Evolutionary conservation across 2,329 filamentous ascomycete species (phyloP).

Genomic region (Xylariaceae sp.): DNA sequence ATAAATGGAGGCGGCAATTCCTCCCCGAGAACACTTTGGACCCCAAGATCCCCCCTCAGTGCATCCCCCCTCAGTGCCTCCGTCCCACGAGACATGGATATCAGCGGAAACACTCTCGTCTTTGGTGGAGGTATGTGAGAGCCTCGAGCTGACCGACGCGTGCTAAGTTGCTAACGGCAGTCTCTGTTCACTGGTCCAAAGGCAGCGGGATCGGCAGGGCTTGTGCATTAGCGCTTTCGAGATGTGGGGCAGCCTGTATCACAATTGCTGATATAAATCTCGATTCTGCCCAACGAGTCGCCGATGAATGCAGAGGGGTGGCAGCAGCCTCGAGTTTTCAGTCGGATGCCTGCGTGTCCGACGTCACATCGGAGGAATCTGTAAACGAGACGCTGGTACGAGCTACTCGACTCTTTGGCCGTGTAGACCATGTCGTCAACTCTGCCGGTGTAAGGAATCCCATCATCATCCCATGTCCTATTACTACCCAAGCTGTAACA

Average conservation of each 20-base stretch:
- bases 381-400: conserved; percentile 9
- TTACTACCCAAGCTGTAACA: no score
- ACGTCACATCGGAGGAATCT: conserved; percentile 11
- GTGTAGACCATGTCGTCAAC: conserved; percentile 21
- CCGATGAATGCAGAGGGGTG: background rate
- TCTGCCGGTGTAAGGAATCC: conserved; percentile 16
- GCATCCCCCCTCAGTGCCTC: no score
- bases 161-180: no score
- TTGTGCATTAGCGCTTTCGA: conserved; percentile 9
- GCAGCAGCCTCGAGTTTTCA: conserved; percentile 13
- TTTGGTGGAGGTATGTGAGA: conserved; percentile 6
- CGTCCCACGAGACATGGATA: background rate
- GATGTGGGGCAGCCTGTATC: conserved; percentile 9
- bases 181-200: background rate
- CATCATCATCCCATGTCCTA: no score
- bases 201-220: conserved; percentile 11
- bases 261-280: conserved; percentile 21
- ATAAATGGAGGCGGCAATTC: no score
- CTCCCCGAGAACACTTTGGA: no score
- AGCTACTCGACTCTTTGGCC: conserved; percentile 11
- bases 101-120: conserved; percentile 3
- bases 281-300: conserved; percentile 8
- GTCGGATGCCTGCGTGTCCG: conserved; percentile 11
- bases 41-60: no score
- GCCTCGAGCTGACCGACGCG: no score